phyloP scores from a whole-genome alignment of 2,329 filamentous ascomycete genomes.

The Ophiostoma sp. region DNA sequence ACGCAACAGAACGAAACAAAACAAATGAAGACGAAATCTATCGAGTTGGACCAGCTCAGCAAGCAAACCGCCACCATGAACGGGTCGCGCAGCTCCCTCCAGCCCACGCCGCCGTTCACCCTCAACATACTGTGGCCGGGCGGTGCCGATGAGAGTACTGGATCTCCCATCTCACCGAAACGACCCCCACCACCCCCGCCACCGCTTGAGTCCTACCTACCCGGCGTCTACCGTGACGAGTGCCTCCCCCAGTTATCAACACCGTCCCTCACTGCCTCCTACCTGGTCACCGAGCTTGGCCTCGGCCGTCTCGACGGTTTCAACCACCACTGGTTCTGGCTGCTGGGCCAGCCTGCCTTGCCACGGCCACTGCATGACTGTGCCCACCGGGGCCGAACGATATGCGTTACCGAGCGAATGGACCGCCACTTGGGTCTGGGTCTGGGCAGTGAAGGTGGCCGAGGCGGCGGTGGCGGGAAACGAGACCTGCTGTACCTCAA shows the following conservation, averaged over 20 bases:
- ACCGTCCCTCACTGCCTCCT: constrained; percentile 26
- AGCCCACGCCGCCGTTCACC: constrained; percentile 26
- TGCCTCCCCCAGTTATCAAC: constrained; percentile 15
- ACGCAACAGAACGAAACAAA: neutral
- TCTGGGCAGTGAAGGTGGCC: constrained; percentile 5
- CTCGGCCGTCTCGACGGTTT: constrained; percentile 31
- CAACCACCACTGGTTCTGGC: constrained; percentile 32
- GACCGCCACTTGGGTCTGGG: constrained; percentile 38
- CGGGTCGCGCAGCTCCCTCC: constrained; percentile 1
- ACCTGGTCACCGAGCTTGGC: constrained; percentile 29
- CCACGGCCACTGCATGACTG: constrained; percentile 34
- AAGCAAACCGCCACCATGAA: neutral
- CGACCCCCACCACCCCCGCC: neutral
- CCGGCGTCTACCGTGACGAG: constrained; percentile 29
- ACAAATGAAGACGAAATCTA: neutral
- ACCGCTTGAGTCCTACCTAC: constrained; percentile 28
- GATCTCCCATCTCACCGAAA: neutral
- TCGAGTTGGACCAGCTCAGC: neutral
- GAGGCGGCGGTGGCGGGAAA: constrained; percentile 25
- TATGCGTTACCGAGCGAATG: constrained; percentile 36
- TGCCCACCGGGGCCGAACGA: constrained; percentile 28
- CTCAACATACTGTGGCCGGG: constrained; percentile 25
- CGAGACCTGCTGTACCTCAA: constrained; percentile 38
- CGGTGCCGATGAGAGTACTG: neutral
- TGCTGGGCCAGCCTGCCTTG: constrained; percentile 29